Base-by-base conservation (phyloP, 2,329 filamentous ascomycete genomes). In the Bipolaris victoriae region DNA sequence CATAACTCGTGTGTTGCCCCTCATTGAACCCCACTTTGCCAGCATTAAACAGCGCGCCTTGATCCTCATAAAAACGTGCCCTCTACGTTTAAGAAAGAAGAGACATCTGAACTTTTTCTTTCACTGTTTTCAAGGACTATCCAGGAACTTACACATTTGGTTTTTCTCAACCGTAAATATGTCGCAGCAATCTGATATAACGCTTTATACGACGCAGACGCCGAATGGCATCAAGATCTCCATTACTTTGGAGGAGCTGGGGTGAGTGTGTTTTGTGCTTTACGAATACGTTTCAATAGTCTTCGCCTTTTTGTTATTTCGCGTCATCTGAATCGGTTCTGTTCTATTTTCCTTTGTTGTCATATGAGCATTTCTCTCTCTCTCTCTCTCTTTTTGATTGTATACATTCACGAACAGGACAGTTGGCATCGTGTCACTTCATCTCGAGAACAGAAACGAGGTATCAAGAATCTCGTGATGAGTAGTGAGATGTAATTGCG, bases 221-320 rank as follows among this genome's bases (percentile, higher is more conserved):
- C 91, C 93, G 44, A 97, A 97, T 78, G 92, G 92, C 62, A 90
- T 95, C 82, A 97, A 96, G 77, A 86, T 91, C 60, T 92, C 90
- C 55, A 96, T 97, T 64, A 84, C 91, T 9, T 81, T 97, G 15
- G 92, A 96, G 78, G 92, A 96, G 79, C 83, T 97, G 4, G 89
- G 88, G 65, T 78, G 69, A 50, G 70, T 61, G 29, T 26, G 5
- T 39, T 35, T 26, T 18, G 9, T 37, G 13, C 26, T 29, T n/a
- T 26, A 20, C 7, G 6, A 26, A 22, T n/a, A 39, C 7, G 5
- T 22, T 44, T 20, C 16, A n/a, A 24, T 11, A 11, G 7, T 29
- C 9, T 16, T 9, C 15, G 16, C 10, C 2, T 26, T 45, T 13
- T 33, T 18, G 16, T 29, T 29, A 29, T 10, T 3, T 29, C 3